phyloP scores from a whole-genome alignment of 257 asterid species.

The Solanum arcanum region DNA sequence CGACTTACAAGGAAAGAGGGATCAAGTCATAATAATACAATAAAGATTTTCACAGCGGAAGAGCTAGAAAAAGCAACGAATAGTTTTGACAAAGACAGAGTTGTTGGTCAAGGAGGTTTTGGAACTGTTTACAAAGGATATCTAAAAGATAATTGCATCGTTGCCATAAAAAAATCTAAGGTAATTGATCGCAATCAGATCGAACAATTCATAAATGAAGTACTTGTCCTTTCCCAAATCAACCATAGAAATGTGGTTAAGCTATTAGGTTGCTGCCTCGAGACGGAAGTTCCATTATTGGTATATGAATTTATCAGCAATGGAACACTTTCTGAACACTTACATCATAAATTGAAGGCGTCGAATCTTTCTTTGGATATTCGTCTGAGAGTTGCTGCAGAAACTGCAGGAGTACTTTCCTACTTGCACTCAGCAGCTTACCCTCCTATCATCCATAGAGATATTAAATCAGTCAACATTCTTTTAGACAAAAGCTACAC shows the following conservation, averaged over 20 bases:
- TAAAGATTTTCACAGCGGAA: not conserved
- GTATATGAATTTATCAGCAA: slow-evolving; percentile 22
- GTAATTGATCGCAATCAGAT: slow-evolving; percentile 1
- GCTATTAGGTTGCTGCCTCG: slow-evolving; percentile 29
- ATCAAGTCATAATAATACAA: not conserved
- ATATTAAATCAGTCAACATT: slow-evolving; percentile 24
- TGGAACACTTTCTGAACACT: slow-evolving; percentile 13
- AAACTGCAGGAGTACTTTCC: slow-evolving; percentile 17
- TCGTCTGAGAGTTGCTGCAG: slow-evolving; percentile 19
- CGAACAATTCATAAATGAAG: slow-evolving; percentile 27
- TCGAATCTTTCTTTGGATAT: slow-evolving; percentile 9
- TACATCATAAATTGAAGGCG: slow-evolving; percentile 7
- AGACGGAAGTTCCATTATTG: slow-evolving; percentile 18
- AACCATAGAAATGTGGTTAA: slow-evolving; percentile 19
- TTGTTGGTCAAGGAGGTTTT: slow-evolving; percentile 1
- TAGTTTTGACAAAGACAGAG: not conserved
- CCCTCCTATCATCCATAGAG: slow-evolving; percentile 33
- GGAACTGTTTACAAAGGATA: slow-evolving; percentile 6
- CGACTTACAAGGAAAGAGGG: not conserved
- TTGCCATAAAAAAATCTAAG: slow-evolving; percentile 2
- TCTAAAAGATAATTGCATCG: not conserved
- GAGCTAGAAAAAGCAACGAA: slow-evolving; percentile 4
- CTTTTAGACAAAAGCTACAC: slow-evolving; percentile 17
- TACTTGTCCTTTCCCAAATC: slow-evolving; percentile 17
- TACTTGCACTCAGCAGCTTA: slow-evolving; percentile 24